Conservation (phyloP, 2,329 filamentous ascomycete species). For the Sporothrix protearum region DNA sequence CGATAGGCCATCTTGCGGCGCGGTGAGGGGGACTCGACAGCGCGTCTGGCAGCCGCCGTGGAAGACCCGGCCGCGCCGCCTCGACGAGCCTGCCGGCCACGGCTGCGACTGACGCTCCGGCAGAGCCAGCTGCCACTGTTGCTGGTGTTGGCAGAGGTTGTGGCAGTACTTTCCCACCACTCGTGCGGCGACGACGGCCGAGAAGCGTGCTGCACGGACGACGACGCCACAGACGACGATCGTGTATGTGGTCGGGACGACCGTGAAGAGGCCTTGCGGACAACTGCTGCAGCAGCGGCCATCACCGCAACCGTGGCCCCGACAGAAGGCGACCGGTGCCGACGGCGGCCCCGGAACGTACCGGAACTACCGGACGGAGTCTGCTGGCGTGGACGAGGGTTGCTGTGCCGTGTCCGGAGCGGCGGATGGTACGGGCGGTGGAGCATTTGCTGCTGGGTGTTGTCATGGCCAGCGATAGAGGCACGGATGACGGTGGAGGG, state of each 20-base stretch:
- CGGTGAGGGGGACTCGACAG: slow-evolving; percentile 16
- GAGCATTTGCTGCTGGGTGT: not conserved
- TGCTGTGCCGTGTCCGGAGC: not conserved
- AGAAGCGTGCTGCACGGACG: not conserved
- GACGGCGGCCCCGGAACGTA: slow-evolving; percentile 42
- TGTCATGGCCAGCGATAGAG: slow-evolving; percentile 14
- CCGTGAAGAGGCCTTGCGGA: slow-evolving; percentile 17
- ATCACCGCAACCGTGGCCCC: slow-evolving; percentile 26
- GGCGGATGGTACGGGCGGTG: not conserved
- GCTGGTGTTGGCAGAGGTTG: not conserved
- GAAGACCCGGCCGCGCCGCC: not conserved
- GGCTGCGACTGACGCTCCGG: slow-evolving; percentile 4
- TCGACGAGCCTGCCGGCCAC: not conserved
- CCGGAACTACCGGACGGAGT: slow-evolving; percentile 37
- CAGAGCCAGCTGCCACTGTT: not conserved
- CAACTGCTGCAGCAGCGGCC: slow-evolving; percentile 18
- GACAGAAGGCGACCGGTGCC: slow-evolving; percentile 37
- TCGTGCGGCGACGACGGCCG: slow-evolving; percentile 16
- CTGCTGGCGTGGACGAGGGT: slow-evolving; percentile 25
- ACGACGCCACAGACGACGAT: slow-evolving; percentile 10
- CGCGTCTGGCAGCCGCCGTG: not conserved
- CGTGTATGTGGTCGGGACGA: slow-evolving; percentile 13
- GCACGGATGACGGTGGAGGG: slow-evolving; percentile 8
- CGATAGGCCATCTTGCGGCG: slow-evolving; percentile 15
- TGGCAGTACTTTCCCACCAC: not conserved